Conservation (phyloP, 768 basidiomycete genomes). For the Chalciporus pseudorubinellus region DNA sequence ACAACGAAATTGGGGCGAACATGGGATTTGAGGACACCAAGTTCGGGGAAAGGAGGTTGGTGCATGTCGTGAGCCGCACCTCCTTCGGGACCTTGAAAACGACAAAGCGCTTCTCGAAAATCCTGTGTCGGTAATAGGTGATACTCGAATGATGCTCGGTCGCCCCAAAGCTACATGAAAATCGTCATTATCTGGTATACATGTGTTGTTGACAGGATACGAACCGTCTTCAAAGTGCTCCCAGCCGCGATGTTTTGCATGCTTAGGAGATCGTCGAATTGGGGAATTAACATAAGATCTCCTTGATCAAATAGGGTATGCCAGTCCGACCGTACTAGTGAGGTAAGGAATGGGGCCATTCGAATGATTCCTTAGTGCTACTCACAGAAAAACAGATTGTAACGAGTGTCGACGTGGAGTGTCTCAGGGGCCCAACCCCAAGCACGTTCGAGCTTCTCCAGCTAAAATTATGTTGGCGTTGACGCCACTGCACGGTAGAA, state of each 20-base stretch:
- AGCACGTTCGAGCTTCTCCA: not conserved
- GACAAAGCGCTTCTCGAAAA: too few relatives aligned
- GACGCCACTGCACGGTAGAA: not conserved
- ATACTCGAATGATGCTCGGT: too few relatives aligned
- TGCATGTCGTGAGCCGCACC: too few relatives aligned
- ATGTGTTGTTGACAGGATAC: too few relatives aligned
- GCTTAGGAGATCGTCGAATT: not conserved
- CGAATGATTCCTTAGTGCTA: not conserved
- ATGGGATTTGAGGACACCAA: too few relatives aligned
- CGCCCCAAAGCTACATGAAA: too few relatives aligned
- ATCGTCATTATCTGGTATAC: too few relatives aligned
- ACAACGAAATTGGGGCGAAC: too few relatives aligned
- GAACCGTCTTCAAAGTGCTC: too few relatives aligned
- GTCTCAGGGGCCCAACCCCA: not conserved
- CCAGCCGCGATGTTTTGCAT: not conserved
- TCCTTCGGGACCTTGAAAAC: too few relatives aligned
- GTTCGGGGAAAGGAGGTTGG: too few relatives aligned
- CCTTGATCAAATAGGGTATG: not conserved
- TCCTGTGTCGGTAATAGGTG: too few relatives aligned
- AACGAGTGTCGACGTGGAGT: not conserved
- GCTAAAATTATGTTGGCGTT: not conserved
- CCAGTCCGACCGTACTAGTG: not conserved
- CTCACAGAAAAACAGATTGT: not conserved
- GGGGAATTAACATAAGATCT: not conserved
- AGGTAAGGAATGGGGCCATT: not conserved